A percentile compares a stretch with the other conserved stretches of the same genome.
These are phyloP conservation scores for Dioscorea alata DNA, from an alignment of 106 monocot genomes.

Conservation along the genomic window DNA sequence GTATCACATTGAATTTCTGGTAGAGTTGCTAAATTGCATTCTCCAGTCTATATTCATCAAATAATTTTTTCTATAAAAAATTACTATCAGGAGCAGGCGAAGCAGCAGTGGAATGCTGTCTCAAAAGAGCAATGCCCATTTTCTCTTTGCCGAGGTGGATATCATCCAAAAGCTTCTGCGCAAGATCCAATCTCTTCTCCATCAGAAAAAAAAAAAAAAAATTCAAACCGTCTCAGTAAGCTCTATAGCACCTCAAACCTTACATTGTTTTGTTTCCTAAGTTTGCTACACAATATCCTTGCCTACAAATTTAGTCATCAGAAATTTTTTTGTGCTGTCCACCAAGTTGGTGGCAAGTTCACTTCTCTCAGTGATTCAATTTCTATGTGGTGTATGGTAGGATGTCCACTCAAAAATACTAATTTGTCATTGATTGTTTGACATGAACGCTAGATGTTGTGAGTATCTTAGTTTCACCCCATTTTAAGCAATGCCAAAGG, in stretches of 20 bases:
- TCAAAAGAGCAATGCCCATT: conserved; percentile 4
- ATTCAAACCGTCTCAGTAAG: no score
- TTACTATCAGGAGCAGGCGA: neutral
- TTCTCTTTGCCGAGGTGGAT: conserved; percentile 21
- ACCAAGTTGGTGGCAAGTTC: conserved; percentile 9
- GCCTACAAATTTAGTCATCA: neutral
- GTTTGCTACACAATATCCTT: no score
- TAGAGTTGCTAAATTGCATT: no score
- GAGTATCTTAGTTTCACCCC: conserved; percentile 19
- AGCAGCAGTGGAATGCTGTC: neutral
- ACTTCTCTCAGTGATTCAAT: neutral
- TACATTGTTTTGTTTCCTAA: neutral
- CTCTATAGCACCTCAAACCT: neutral
- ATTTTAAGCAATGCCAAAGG: conserved; percentile 23
- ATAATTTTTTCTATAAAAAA: neutral
- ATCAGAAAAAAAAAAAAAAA: conserved; percentile 7
- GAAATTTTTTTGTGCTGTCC: conserved; percentile 1
- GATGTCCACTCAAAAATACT: conserved; percentile 2
- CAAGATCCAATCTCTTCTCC: conserved; percentile 19
- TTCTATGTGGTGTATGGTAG: conserved; percentile 1
- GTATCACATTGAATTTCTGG: neutral
- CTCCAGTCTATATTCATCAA: no score
- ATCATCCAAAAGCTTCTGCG: conserved; percentile 36
- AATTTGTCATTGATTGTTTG: conserved; percentile 9
- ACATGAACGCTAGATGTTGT: conserved; percentile 33